phyloP scores from a whole-genome alignment of 768 basidiomycete genomes.

The Xerocomus spinulosus region DNA sequence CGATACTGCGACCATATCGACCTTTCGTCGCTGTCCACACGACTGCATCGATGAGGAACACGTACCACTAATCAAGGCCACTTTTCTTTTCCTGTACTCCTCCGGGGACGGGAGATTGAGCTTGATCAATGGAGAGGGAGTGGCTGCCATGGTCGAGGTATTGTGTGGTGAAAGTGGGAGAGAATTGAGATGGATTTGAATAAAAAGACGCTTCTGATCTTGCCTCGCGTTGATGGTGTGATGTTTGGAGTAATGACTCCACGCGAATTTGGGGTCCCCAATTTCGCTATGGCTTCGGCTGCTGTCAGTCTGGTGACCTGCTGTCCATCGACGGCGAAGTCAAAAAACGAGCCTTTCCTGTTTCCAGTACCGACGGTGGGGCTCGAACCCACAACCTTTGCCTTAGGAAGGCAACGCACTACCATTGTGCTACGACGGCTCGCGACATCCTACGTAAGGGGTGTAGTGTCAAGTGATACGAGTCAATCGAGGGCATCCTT shows the following conservation, averaged over 20 bases:
- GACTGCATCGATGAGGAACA: constrained; percentile 8
- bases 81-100: constrained; percentile 86
- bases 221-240: constrained; percentile 6
- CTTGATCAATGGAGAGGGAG: constrained; percentile 37
- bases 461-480: neutral
- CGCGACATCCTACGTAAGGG: neutral
- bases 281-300: too few relatives aligned
- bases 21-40: neutral
- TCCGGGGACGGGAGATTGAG: constrained; percentile 65
- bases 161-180: neutral
- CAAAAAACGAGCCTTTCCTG: constrained; percentile 20
- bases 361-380: constrained; percentile 34
- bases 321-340: too few relatives aligned
- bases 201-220: neutral
- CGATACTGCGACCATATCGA: neutral
- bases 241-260: neutral
- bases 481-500: neutral
- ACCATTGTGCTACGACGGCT: constrained; percentile 39
- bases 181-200: neutral
- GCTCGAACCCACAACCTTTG: constrained; percentile 38
- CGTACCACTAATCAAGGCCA: constrained; percentile 87
- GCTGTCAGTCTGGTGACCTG: too few relatives aligned
- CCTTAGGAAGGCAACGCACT: constrained; percentile 39
- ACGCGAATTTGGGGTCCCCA: neutral
- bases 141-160: constrained; percentile 16